Evolutionary conservation across 306 rosid species (phyloP), one percentile per base, ranked within the genome.

Genomic region (Corylus heterophylla): DNA sequence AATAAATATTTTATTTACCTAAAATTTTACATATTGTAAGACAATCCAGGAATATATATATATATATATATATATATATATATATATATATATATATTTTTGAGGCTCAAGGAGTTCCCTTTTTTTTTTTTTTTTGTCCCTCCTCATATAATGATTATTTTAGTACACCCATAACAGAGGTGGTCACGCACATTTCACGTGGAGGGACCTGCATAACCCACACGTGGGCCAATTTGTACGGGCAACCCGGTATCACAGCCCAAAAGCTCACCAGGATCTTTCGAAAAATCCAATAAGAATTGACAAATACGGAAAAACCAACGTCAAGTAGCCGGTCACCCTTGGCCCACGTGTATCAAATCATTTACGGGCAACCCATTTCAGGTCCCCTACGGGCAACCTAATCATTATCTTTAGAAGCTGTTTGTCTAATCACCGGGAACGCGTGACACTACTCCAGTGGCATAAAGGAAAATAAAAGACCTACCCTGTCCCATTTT

Each of bases 301-400:
- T 29, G 14, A 31, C 69, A 14, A 14, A 31, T 31, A 35, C 45
- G 27, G 20, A 49, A 3, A 27, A 3, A 49, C 44, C 37, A 69
- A 4, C 49, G 54, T 25, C 67, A 50, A 31, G 76, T 85, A 39
- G 12, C 74, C 85, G 35, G 58, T 73, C 20, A 20, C 8, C 12
- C 1, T 49, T 59, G 79, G 84, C 49, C 82, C 85, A 79, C 82
- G 77, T 87, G 81, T 74, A 29, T 66, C 37, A 35, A 62, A 78
- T 71, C 59, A 74, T 22, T 49, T 3, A 39, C 50, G 18, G 42
- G 72, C 49, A 42, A 42, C 51, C 54, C 5, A 79, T 35, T 20
- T 12, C n/a, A 7, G 78, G 49, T 73, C 87, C 81, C 48, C 48
- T 10, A 13, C 27, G 17, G 75, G 75, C 71, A 54, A 69, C 31